Base-by-base conservation (phyloP, 164 flowering plant genomes). In the Magnolia changhungtana region DNA sequence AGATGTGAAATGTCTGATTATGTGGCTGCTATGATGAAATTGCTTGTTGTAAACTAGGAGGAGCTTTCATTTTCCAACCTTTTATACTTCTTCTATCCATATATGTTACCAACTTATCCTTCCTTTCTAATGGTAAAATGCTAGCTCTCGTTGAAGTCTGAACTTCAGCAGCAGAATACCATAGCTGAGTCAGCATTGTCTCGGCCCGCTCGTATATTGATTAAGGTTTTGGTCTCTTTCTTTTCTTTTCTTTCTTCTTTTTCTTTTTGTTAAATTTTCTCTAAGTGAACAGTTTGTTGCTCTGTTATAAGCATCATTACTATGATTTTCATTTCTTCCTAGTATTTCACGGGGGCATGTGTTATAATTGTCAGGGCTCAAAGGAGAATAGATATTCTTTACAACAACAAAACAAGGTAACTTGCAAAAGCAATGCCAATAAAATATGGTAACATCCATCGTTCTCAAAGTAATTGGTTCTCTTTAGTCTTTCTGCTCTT, bases 111-210 rank as follows among this genome's bases (percentile, higher is more conserved):
- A 67, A 67, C 50, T 67, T 27, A 67, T 19, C 50, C 8, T 67
- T 65, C 27, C 10, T 23, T 20, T 65, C 24, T 65, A 21, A 14
- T 67, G 50, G 50, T 5, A 27, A 67, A 29, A 27, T 67, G 49
- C 71, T 29, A 67, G 71, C 71, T 67, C 27, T 67, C 71, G 6
- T 31, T 67, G 71, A 31, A 29, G 31, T 67, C 71, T 27, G 71
- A 67, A 67, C 71, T 37, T 67, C 37, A 31, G 71, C 37, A 27
- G 71, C 71, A 31, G 71, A 14, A 29, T 6, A 5, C 71, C 8
- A 7, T 18, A 14, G 19, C 49, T 67, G 45, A 31, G 50, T 31
- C 71, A 14, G 29, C 50, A 5, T 29, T 29, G 7, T 7, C 24
- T 21, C 68, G 14, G 29, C 37, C 37, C 16, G 0, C 45, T 67